Evolutionary conservation across 306 rosid species (phyloP).

Genomic region (Begonia masoniana): DNA sequence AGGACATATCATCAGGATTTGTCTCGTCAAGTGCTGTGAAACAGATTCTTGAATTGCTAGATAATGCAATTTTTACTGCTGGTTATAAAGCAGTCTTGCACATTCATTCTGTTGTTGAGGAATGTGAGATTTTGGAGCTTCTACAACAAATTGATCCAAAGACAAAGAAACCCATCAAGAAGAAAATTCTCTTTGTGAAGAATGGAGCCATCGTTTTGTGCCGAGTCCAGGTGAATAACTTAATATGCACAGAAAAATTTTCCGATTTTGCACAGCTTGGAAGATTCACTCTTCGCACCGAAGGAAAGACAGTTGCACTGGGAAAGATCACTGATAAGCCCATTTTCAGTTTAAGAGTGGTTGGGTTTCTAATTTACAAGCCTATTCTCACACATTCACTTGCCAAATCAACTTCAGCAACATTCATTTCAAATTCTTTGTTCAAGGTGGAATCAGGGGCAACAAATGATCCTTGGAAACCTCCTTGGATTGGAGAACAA

Average conservation of each 20-base stretch:
- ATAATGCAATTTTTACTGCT: constrained; percentile 98
- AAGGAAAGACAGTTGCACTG: constrained; percentile 91
- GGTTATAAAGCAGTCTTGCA: constrained; percentile 97
- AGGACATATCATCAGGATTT: constrained; percentile 71
- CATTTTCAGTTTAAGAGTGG: no score
- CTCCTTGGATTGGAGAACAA: no score
- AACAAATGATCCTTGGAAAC: no score
- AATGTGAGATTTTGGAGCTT: constrained; percentile 93
- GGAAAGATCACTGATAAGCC: constrained; percentile 78
- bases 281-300: constrained; percentile 95
- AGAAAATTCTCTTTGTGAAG: constrained; percentile 79
- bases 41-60: constrained; percentile 85
- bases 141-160: constrained; percentile 80
- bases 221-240: constrained; percentile 72
- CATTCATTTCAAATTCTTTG: no score
- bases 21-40: constrained; percentile 74
- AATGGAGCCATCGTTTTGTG: constrained; percentile 74
- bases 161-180: constrained; percentile 79
- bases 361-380: no score
- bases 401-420: no score
- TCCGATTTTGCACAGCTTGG: constrained; percentile 80
- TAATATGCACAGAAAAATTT: constrained; percentile 72
- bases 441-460: no score
- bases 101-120: constrained; percentile 87
- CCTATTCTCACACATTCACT: no score